These are phyloP conservation scores for Bacidia rubella DNA, from an alignment of 495 filamentous ascomycete genomes.

Conservation along the genomic window DNA sequence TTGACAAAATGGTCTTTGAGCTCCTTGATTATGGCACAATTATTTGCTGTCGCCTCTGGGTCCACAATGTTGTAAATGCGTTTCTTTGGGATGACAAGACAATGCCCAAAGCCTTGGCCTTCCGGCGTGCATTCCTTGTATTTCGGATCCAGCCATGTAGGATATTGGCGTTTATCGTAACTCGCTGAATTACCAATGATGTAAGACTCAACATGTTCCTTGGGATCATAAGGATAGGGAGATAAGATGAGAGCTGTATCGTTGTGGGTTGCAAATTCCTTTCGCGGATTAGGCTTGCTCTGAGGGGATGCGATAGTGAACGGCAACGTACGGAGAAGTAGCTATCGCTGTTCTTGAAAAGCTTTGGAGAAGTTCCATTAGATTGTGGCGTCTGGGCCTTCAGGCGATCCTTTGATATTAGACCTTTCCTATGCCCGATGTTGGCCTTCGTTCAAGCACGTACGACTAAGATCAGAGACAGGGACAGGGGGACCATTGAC, in stretches of 20 bases:
- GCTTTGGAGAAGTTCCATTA: background rate
- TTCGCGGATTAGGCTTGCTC: no score
- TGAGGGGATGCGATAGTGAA: no score
- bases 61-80: conserved; percentile 24
- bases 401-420: conserved; percentile 9
- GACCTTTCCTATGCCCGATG: background rate
- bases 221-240: no score
- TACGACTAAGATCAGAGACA: no score
- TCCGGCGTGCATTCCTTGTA: conserved; percentile 4
- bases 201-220: conserved; percentile 13
- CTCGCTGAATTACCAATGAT: conserved; percentile 22
- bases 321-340: conserved; percentile 18
- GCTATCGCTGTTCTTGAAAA: conserved; percentile 12
- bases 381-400: background rate
- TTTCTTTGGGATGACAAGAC: conserved; percentile 21
- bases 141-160: conserved; percentile 10
- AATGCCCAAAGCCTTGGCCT: conserved; percentile 23
- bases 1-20: conserved; percentile 18
- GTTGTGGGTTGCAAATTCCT: conserved; percentile 18
- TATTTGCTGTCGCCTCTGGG: conserved; percentile 8
- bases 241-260: conserved; percentile 8
- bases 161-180: conserved; percentile 23
- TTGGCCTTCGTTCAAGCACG: background rate
- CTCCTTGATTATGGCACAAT: conserved; percentile 18
- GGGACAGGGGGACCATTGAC: no score